A percentile compares a stretch with the other conserved stretches of the same genome.
phyloP scores from a whole-genome alignment of 768 basidiomycete species.

The Hygrocybe punicea region DNA sequence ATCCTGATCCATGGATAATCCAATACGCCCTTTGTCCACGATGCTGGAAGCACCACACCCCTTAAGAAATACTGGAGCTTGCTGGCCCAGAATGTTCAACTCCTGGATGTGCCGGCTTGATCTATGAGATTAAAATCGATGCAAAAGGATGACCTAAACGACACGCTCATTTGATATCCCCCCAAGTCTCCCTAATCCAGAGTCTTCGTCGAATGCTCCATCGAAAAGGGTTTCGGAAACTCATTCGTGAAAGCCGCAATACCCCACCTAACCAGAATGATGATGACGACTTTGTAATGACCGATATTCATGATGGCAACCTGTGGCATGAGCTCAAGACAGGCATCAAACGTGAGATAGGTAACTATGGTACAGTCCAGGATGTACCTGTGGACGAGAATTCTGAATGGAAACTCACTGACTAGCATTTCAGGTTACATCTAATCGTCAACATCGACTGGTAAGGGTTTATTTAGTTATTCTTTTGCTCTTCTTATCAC shows the following conservation, averaged over 20 bases:
- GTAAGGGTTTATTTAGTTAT: conserved; percentile 13
- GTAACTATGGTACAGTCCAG: conserved; percentile 13
- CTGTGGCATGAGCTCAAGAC: conserved; percentile 15
- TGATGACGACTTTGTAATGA: conserved; percentile 23
- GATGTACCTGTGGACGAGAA: conserved; percentile 3
- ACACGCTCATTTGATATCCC: conserved; percentile 10
- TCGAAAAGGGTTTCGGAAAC: conserved; percentile 11
- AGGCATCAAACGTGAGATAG: conserved; percentile 13
- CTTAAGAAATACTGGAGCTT: conserved; percentile 8
- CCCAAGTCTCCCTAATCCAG: conserved; percentile 21
- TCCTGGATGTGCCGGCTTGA: conserved; percentile 10
- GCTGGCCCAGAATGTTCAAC: conserved; percentile 10
- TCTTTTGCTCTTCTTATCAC: not conserved
- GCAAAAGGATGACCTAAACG: conserved; percentile 9
- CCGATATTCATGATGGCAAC: conserved; percentile 21
- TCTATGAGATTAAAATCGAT: conserved; percentile 9
- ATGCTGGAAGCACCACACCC: conserved; percentile 22
- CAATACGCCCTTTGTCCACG: conserved; percentile 17
- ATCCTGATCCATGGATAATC: conserved; percentile 23
- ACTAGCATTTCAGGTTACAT: conserved; percentile 21
- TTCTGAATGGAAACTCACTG: conserved; percentile 3
- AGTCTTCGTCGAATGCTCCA: conserved; percentile 19
- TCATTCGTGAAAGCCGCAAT: conserved; percentile 10
- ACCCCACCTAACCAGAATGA: conserved; percentile 10
- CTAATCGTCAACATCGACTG: conserved; percentile 26